Evolutionary conservation across 345 rosid genomes (phyloP).

Genomic region (Citrus unshiu): DNA sequence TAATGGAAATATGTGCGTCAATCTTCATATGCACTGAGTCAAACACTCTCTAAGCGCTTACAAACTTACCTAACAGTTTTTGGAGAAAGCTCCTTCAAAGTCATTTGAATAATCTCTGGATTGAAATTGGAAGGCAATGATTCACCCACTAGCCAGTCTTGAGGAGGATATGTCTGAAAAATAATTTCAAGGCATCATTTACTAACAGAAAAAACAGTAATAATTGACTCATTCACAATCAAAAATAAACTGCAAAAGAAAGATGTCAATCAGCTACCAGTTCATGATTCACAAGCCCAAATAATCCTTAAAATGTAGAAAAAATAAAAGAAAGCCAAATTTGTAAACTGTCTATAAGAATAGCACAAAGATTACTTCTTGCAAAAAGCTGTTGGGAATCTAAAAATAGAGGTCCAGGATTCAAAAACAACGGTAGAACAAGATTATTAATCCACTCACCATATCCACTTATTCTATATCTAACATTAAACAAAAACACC

Average conservation of each 20-base stretch:
- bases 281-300: background rate
- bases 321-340: background rate
- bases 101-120: slow-evolving; percentile 52
- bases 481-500: background rate
- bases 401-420: background rate
- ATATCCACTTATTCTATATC: background rate
- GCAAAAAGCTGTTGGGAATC: background rate
- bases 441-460: background rate
- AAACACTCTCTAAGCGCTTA: background rate
- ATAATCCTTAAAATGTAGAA: background rate
- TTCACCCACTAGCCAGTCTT: slow-evolving; percentile 83
- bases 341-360: background rate
- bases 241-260: background rate
- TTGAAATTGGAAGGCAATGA: slow-evolving; percentile 70
- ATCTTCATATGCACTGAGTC: background rate
- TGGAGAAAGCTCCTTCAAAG: slow-evolving; percentile 64
- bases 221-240: background rate
- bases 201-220: background rate
- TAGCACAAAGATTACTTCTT: background rate
- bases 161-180: slow-evolving; percentile 61
- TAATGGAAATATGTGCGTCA: background rate
- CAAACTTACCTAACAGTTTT: slow-evolving; percentile 59
- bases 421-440: background rate
- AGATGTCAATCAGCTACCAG: background rate
- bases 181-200: slow-evolving; percentile 11